A percentile compares a stretch with the other conserved stretches of the same genome.
Evolutionary conservation across 768 basidiomycete species (phyloP).

Genomic region (Butyriboletus loyo): DNA sequence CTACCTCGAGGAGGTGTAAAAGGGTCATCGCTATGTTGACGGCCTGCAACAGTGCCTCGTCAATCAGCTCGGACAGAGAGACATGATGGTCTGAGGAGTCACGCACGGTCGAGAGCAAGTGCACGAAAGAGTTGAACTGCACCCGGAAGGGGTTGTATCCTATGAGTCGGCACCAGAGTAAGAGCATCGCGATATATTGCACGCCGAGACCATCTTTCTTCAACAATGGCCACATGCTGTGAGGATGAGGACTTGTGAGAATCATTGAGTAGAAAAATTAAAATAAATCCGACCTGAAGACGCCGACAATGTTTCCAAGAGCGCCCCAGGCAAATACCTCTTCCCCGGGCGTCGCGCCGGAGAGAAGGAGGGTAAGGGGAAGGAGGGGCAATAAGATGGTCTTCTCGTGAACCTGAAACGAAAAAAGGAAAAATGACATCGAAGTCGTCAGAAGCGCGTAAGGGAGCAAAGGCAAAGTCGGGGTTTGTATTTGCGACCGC

Average conservation of each 20-base stretch:
- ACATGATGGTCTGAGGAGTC: not conserved
- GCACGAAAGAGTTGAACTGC: conserved; percentile 45
- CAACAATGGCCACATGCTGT: conserved; percentile 93
- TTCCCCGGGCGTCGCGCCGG: conserved; percentile 34
- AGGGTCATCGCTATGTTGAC: conserved; percentile 52
- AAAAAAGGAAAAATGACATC: conserved; percentile 94
- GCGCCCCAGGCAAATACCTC: conserved; percentile 30
- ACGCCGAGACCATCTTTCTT: conserved; percentile 72
- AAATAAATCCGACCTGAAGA: conserved; percentile 68
- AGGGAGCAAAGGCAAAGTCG: conserved; percentile 67
- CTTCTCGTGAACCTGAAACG: conserved; percentile 97
- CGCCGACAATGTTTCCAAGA: conserved; percentile 72
- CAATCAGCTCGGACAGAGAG: not conserved
- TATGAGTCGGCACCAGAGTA: conserved; percentile 81
- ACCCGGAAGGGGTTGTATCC: conserved; percentile 69
- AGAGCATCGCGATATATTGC: conserved; percentile 64
- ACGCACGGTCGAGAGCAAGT: conserved; percentile 51
- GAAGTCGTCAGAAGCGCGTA: conserved; percentile 78
- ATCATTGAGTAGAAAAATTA: not conserved
- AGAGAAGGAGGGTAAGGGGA: conserved; percentile 78
- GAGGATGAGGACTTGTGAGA: not conserved
- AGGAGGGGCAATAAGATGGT: conserved; percentile 82
- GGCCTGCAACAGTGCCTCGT: conserved; percentile 31
- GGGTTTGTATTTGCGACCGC: conserved; percentile 33
- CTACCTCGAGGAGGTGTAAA: conserved; percentile 64